Base-by-base conservation (phyloP, 495 filamentous ascomycete genomes). In the Daldinia grandis region DNA sequence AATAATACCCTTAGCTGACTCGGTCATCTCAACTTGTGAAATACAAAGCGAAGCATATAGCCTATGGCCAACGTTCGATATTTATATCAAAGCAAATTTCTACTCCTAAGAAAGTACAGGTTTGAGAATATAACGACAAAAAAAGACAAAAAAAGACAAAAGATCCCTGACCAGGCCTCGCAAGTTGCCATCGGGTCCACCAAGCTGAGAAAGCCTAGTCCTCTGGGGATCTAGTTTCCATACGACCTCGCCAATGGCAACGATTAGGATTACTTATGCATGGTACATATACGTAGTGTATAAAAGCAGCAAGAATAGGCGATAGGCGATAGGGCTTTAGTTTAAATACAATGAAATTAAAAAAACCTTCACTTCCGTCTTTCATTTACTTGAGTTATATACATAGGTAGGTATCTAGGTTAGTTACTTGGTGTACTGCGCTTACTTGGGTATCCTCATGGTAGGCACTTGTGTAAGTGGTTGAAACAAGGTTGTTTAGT, bases 241-340 rank as follows among this genome's bases (percentile, higher is more conserved):
- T 47, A 47, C 42, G 42, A 47, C 42, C 42, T 47, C 42, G 42
- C 42, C 42, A 47, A 47, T 47, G 3, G 19, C 4, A 47, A 14
- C 19, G 3, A 9, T 47, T 47, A 10, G 42, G 19, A 47, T 47
- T 24, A 47, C 42, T 47, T 47, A 47, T 47, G 42, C 19, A 47
- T 47, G 24, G 8, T 6, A 17, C 17, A 44, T 19, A 17, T 44
- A 37, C 31, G 5, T 35, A 35, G 7, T 1, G 1, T 38, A 40
- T n/a, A 24, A 21, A 47, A 47, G 4, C 7, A 47, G 42, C 24
- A 47, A 24, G 9, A 14, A 24, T 47, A 47, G 42, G 42, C 42
- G 42, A 47, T 47, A 47, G 42, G 42, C 42, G 42, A 47, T 47
- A 47, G 42, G 42, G 9, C 42, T 47, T 47, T 47, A 47, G 8